These are phyloP conservation scores for Zopfochytrium polystomum DNA, from an alignment of 371 early-diverging fungal species.

Conservation along the genomic window DNA sequence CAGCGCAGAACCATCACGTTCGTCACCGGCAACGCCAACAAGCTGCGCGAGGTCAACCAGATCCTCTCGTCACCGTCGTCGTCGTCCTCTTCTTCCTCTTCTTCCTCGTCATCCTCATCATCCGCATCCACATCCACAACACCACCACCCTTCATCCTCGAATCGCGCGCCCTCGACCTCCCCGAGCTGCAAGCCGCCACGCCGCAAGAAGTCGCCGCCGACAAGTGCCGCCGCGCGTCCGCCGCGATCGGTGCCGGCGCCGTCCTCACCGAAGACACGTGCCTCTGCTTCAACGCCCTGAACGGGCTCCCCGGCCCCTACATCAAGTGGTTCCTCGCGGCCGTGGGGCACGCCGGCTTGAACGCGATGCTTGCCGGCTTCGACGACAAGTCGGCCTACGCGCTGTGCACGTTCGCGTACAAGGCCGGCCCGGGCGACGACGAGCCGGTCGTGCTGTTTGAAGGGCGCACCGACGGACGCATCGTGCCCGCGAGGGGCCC, in stretches of 20 bases:
- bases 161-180: conserved; percentile 67
- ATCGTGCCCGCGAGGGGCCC: conserved; percentile 88
- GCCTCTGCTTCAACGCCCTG: conserved; percentile 88
- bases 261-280: conserved; percentile 92
- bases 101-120: no score
- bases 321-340: conserved; percentile 91
- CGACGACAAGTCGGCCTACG: conserved; percentile 79
- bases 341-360: conserved; percentile 75
- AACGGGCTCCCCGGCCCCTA: conserved; percentile 76
- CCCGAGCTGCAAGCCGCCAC: conserved; percentile 85
- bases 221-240: conserved; percentile 74
- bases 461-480: conserved; percentile 80
- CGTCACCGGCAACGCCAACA: conserved; percentile 89
- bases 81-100: no score
- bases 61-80: conserved; percentile 63
- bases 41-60: conserved; percentile 81
- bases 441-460: conserved; percentile 66
- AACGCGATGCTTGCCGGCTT: conserved; percentile 83
- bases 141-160: conserved; percentile 42
- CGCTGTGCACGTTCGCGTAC: conserved; percentile 88
- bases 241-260: conserved; percentile 69
- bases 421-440: conserved; percentile 80
- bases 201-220: conserved; percentile 62
- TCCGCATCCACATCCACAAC: no score
- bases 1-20: no score